Conservation (phyloP, 495 filamentous ascomycete species). For the Massariosphaeria phaeospora region DNA sequence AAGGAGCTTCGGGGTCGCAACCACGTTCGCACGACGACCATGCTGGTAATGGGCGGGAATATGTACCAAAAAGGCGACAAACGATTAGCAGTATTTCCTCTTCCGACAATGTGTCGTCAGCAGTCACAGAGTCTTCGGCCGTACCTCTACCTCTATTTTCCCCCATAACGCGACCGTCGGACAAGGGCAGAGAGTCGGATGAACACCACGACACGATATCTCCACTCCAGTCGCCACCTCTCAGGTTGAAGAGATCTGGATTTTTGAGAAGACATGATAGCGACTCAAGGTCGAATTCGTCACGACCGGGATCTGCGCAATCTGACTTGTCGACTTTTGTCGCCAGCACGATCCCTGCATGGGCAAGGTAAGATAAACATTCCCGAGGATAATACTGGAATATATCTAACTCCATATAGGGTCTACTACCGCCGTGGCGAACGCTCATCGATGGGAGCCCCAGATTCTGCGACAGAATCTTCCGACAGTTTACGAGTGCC, state of each 20-base stretch:
- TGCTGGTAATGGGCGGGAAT: slow-evolving; percentile 5
- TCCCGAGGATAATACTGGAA: slow-evolving; percentile 27
- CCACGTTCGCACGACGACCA: slow-evolving; percentile 17
- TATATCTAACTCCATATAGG: slow-evolving; percentile 12
- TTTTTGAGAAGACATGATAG: slow-evolving; percentile 32
- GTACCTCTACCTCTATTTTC: slow-evolving; percentile 32
- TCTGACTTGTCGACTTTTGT: slow-evolving; percentile 50
- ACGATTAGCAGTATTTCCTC: slow-evolving; percentile 30
- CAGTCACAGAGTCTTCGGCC: slow-evolving; percentile 24
- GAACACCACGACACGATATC: slow-evolving; percentile 39
- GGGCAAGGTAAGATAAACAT: slow-evolving; percentile 49
- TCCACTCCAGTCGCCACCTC: slow-evolving; percentile 37
- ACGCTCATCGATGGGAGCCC: slow-evolving; percentile 31
- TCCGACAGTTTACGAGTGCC: slow-evolving; percentile 22
- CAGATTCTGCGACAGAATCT: slow-evolving; percentile 23
- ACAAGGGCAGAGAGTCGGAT: slow-evolving; percentile 33
- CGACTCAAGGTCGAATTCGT: slow-evolving; percentile 40
- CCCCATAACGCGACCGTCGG: slow-evolving; percentile 19
- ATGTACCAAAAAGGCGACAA: slow-evolving; percentile 16
- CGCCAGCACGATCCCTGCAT: slow-evolving; percentile 54
- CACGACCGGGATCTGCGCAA: slow-evolving; percentile 35
- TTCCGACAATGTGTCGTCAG: slow-evolving; percentile 21
- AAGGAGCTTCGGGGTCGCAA: too few relatives aligned
- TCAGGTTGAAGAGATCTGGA: slow-evolving; percentile 38
- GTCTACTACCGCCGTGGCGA: slow-evolving; percentile 37